Base-by-base conservation (phyloP, 345 rosid genomes). In the Citrus mangshanensis region DNA sequence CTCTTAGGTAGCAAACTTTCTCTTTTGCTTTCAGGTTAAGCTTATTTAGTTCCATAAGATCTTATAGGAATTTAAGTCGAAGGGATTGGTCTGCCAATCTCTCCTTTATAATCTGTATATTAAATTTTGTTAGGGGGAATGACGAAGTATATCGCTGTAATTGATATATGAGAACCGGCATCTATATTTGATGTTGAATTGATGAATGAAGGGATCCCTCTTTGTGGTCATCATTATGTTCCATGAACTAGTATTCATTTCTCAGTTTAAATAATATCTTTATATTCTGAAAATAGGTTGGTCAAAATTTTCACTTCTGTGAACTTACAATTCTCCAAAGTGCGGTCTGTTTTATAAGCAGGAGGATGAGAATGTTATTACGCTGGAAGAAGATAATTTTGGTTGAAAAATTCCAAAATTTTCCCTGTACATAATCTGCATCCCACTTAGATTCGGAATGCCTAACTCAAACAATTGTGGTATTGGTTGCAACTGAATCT, bases 41-140 rank as follows among this genome's bases (percentile, higher is more conserved):
- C 83, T 73, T 79, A 8, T 70, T 76, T 46, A 67, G 71, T 54
- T 80, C 71, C 60, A 64, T 27, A 60, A 75, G 84, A 74, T 72
- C 60, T 77, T 78, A 56, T 70, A 77, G 82, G 85, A 72, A 82
- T 56, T 81, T 22, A 76, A 70, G 84, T 76, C 62, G 56, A 77
- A 58, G 32, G 81, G 83, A 84, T 86, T 66, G 87, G 79, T 79
- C 71, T 78, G 24, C 78, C 75, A 40, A 77, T 55, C 82, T 86
- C 80, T 74, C 80, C 72, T 81, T 76, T 73, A 78, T 72, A 76
- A 77, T 82, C 88, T 89, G 88, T 89, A 84, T 30, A 81, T 80
- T 86, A 80, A 78, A 83, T 78, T 84, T 84, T 80, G 86, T 73
- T 78, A 78, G 84, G 75, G 88, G 81, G 81, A 75, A 75, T 34